Base-by-base conservation (phyloP, 2,329 filamentous ascomycete species). In the Fragosphaeria purpurea region DNA sequence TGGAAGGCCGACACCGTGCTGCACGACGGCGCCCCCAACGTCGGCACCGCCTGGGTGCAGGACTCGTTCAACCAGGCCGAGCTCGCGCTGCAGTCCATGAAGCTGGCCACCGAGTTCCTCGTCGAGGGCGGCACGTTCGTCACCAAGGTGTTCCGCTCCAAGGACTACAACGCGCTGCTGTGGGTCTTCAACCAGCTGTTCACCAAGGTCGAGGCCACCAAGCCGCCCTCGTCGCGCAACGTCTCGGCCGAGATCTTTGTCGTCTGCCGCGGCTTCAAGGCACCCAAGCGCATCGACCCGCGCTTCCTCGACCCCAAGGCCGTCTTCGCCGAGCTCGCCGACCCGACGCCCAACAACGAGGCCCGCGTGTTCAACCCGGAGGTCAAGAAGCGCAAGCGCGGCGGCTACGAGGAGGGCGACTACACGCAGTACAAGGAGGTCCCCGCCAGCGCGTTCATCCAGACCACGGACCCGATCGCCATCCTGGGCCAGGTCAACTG, bases 121-220 rank as follows among this genome's bases (percentile, higher is more conserved):
- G 77, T 81, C 13, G 85, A 91, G 65, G 88, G 90, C 44, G 93
- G 93, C 56, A 91, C 84, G 7, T 97, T 97, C 57, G 90, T 97
- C 43, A 97, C 91, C 50, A 98, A 98, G 70, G 88, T 98, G 42
- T 98, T 98, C 74, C 75, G 93, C 56, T 95, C 88, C 37, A 97
- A 96, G 65, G 91, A 98, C 65, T 97, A 95, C 73, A 96, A 96
- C 65, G 84, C 88, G 52, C 70, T 98, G 44, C 77, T 97, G 46
- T 98, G 93, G 93, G 90, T 97, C 37, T 89, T 97, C 73, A 95
- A 95, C 65, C 93, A 98, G 67, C 76, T 98, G 1, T 98, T 98
- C 71, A 77, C 78, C 45, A 94, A 93, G 58, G 93, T 98, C 56
- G 91, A 98, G 65, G 91, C 94, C 46, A 98, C 93, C 5, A 98